These are phyloP conservation scores for Miscanthus lutarioriparius DNA, from an alignment of 176 grass and related monocot species.

Conservation along the genomic window DNA sequence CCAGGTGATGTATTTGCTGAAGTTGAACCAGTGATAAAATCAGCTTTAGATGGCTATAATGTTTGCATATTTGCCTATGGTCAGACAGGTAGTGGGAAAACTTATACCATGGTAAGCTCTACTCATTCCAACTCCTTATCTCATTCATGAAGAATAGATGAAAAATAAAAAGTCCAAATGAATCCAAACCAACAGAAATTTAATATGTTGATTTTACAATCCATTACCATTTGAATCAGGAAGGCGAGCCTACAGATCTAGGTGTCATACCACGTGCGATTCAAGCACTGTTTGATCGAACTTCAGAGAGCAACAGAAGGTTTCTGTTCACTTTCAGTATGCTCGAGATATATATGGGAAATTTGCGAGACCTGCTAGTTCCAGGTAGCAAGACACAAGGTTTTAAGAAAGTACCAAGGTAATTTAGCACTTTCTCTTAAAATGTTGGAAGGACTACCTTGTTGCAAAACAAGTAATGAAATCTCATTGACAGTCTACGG, in stretches of 20 bases:
- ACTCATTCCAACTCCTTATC: conserved; percentile 9
- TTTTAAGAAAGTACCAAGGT: conserved; percentile 71
- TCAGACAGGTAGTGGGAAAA: conserved; percentile 97
- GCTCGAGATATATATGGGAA: conserved; percentile 99
- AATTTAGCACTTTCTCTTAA: conserved; percentile 22
- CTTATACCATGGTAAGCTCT: conserved; percentile 92
- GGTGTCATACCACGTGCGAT: conserved; percentile 85
- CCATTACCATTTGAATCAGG: conserved; percentile 56
- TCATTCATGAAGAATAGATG: conserved; percentile 9
- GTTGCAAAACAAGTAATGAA: background rate
- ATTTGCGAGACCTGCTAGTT: conserved; percentile 79
- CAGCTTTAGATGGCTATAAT: conserved; percentile 95
- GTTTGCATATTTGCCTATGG: conserved; percentile 97
- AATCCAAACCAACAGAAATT: background rate
- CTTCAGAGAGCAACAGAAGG: conserved; percentile 63
- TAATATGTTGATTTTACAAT: conserved; percentile 27
- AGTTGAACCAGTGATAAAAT: conserved; percentile 92
- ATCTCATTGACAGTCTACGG: background rate
- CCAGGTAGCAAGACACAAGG: conserved; percentile 45
- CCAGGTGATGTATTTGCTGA: conserved; percentile 88
- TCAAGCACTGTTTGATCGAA: conserved; percentile 67
- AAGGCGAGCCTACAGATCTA: conserved; percentile 58
- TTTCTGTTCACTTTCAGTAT: conserved; percentile 94
- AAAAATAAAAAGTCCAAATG: conserved; percentile 3
- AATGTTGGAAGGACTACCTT: conserved; percentile 21